phyloP scores from a whole-genome alignment of 305 asterid species.

The Rubia peregrina region DNA sequence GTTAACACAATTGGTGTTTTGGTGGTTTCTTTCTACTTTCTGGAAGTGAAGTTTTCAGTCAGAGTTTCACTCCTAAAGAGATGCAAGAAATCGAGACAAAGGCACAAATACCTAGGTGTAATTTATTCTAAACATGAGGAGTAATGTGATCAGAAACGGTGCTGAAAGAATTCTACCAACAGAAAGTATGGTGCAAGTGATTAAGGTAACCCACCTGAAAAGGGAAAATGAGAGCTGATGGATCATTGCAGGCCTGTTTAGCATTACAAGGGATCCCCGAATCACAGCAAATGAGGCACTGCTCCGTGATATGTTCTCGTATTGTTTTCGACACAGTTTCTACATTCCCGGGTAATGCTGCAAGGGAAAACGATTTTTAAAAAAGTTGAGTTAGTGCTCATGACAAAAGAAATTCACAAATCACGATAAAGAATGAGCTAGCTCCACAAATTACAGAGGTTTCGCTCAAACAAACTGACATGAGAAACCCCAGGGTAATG shows the following conservation, averaged over 20 bases:
- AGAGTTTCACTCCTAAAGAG: not conserved
- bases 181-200: not conserved
- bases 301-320: slow-evolving; percentile 69
- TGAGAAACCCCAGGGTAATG: not conserved
- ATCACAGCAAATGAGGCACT: slow-evolving; percentile 90
- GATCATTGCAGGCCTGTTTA: slow-evolving; percentile 70
- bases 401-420: not conserved
- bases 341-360: slow-evolving; percentile 85
- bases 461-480: not conserved
- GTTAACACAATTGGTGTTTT: not conserved
- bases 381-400: not conserved
- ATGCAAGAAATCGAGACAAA: not conserved
- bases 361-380: slow-evolving; percentile 19
- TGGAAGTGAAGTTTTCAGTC: not conserved
- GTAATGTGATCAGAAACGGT: not conserved
- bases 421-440: not conserved
- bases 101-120: not conserved
- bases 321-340: slow-evolving; percentile 71
- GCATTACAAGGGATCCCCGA: slow-evolving; percentile 79
- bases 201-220: slow-evolving; percentile 58
- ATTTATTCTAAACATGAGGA: not conserved
- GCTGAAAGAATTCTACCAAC: not conserved
- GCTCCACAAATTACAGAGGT: not conserved
- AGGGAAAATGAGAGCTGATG: slow-evolving; percentile 79
- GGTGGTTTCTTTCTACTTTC: not conserved